Evolutionary conservation across 2,329 filamentous ascomycete species (phyloP), one percentile per base, ranked within the genome.

Genomic region (Plectosphaerella plurivora): DNA sequence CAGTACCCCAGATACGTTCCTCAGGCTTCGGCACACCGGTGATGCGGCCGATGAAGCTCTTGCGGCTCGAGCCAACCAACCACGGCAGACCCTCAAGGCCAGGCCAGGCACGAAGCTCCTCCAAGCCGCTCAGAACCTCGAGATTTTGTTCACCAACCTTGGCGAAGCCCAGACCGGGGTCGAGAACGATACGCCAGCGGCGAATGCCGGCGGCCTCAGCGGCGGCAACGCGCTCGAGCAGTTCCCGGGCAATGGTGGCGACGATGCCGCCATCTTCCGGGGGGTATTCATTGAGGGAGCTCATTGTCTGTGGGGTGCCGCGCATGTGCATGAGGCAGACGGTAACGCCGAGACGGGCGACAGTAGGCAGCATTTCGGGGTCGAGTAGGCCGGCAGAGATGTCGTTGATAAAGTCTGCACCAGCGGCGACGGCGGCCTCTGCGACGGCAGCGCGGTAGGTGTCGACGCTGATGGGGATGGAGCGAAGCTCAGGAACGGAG

Each of bases 391-490:
- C 94, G 2, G 87, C 91, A 1, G 91, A 95, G 36, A 99, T 86
- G 68, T 99, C 94, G 71, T 99, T 99, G 72, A 99, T 84, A 57
- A 99, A 88, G 66, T 97, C 87, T 7, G 92, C 93, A 49, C 94
- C 94, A 5, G 86, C 89, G 24, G 76, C 72, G 52, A 94, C 78
- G 16, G 91, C 89, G 18, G 83, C 83, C 61, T 86, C 81, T 2
- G 93, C 94, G 2, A 99, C 93, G 1, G 76, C 73, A 0, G 93
- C 88, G 33, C 91, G 89, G 72, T 96, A 99, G 3, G 94, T 99
- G 73, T 99, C 94, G 54, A 99, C 78, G 65, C 89, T 95, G 63
- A 97, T 86, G 57, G 84, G 82, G n/a, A 91, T 69, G 51, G 83
- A 70, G 4, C 73, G 67, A 3, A 83, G 79, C 61, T 86, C 80